Base-by-base conservation (phyloP, 2,329 filamentous ascomycete species). In the Alternaria tenuissima region DNA sequence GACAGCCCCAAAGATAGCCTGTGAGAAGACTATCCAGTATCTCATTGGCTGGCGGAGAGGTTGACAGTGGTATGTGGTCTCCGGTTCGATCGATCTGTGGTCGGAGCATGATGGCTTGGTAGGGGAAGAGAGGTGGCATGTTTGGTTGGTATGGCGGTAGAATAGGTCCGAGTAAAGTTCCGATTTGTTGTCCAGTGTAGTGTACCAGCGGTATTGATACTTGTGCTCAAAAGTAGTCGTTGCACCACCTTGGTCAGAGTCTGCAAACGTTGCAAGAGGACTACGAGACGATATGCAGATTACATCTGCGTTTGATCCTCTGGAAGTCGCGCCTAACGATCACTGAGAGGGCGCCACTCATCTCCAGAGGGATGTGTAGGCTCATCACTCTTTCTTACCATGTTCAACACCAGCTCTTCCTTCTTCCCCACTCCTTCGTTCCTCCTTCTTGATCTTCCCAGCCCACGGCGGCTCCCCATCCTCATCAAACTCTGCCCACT, bases 381-480 rank as follows among this genome's bases (percentile, higher is more conserved):
- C 30, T n/a, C 3, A 4, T n/a, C 28, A 48, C 18, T 24, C 2
- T 34, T 20, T 6, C 7, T 12, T 12, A 6, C 26, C 38, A 11
- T 3, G 7, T 16, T 22, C 22, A 16, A 16, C 4, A 9, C 7
- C 22, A 11, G 28, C 11, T 2, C 26, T 4, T 53, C n/a, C 9
- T 16, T 16, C 28, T 14, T 20, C 49, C 18, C 8, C 28, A 36
- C 28, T 14, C 28, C 9, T 3, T 16, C 22, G 2, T 16, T 11
- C 6, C 34, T 36, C 22, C 11, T 11, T 28, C 30, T 51, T 46
- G 1, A 46, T 20, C 20, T 64, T 66, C 12, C 9, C 24, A 42
- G 64, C 63, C 88, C 89, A 92, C 2, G 88, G 81, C 0, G 94
- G 93, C 67, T 91, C 88, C 1, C 94, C 94, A 76, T 97, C 90